phyloP scores from a whole-genome alignment of 345 rosid species.

The Euphorbia pulcherrima region DNA sequence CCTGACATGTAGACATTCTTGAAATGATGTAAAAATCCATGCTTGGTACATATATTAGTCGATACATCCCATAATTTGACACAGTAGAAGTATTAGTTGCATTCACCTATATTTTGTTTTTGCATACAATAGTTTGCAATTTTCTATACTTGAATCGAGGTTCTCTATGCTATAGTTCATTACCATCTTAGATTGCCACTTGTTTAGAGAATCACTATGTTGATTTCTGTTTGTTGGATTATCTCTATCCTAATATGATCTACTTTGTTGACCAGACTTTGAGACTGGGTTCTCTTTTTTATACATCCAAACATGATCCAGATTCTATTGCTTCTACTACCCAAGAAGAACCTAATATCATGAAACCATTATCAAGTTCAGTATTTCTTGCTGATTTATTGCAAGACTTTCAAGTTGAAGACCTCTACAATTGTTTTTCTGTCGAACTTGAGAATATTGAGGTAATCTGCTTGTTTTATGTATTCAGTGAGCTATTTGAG shows the following conservation, averaged over 20 bases:
- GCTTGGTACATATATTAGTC: neutral
- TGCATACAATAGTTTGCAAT: neutral
- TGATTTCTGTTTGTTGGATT: constrained; percentile 3
- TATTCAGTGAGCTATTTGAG: constrained; percentile 6
- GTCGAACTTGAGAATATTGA: constrained; percentile 50
- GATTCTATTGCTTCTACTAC: constrained; percentile 32
- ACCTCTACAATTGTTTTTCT: constrained; percentile 58
- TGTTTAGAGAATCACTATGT: neutral
- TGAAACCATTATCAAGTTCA: constrained; percentile 33
- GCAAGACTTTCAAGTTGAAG: constrained; percentile 35
- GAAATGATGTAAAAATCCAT: neutral
- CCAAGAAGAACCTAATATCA: constrained; percentile 31
- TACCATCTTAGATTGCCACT: neutral
- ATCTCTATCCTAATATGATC: constrained; percentile 13
- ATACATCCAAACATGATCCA: constrained; percentile 35
- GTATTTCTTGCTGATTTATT: constrained; percentile 21
- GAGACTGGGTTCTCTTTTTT: constrained; percentile 39
- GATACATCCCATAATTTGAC: neutral
- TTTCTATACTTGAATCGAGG: neutral
- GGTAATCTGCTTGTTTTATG: constrained; percentile 37
- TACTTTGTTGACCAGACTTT: constrained; percentile 46
- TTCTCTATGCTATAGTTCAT: neutral
- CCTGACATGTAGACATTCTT: neutral
- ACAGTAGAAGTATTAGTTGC: neutral
- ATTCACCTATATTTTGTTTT: neutral